Percentiles rank a stretch among this genome's conserved stretches.
Conservation (phyloP, 129 eudicot species). For the Flaveria linearis region DNA sequence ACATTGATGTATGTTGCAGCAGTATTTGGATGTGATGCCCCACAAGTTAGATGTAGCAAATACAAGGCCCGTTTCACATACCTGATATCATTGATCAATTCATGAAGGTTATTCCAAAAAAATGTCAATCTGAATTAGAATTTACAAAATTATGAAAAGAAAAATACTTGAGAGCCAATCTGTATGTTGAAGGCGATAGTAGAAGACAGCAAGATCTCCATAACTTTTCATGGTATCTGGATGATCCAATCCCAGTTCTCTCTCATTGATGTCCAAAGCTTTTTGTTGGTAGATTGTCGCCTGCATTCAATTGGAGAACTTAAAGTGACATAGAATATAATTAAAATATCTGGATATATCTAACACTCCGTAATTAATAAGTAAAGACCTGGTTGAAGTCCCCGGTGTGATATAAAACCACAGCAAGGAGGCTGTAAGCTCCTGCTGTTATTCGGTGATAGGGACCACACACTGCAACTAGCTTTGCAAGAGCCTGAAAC, state of each 20-base stretch:
- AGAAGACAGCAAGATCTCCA: conserved; percentile 99
- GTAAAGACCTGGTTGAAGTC: conserved; percentile 92
- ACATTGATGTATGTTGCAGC: conserved; percentile 99
- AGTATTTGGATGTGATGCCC: conserved; percentile 99
- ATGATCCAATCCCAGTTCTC: conserved; percentile 98
- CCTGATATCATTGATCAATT: conserved; percentile 37
- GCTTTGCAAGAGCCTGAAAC: conserved; percentile 96
- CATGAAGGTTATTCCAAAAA: background rate
- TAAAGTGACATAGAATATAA: conserved; percentile 7
- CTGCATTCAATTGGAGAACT: conserved; percentile 39
- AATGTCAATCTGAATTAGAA: conserved; percentile 13
- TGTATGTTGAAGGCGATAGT: conserved; percentile 97
- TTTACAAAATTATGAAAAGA: background rate
- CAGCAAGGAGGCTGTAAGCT: conserved; percentile 99
- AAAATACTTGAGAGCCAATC: conserved; percentile 97
- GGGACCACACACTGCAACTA: conserved; percentile 99
- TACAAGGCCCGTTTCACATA: conserved; percentile 96
- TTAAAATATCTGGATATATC: conserved; percentile 7
- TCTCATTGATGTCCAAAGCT: conserved; percentile 97
- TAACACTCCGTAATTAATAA: conserved; percentile 9
- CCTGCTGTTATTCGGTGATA: conserved; percentile 99
- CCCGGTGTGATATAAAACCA: conserved; percentile 97
- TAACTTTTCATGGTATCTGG: conserved; percentile 99
- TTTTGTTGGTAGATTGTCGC: conserved; percentile 99
- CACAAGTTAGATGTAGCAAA: conserved; percentile 92